These are phyloP conservation scores for Halophytophthora batemanensis DNA, from an alignment of 352 stramenopile genomes.

Conservation along the genomic window DNA sequence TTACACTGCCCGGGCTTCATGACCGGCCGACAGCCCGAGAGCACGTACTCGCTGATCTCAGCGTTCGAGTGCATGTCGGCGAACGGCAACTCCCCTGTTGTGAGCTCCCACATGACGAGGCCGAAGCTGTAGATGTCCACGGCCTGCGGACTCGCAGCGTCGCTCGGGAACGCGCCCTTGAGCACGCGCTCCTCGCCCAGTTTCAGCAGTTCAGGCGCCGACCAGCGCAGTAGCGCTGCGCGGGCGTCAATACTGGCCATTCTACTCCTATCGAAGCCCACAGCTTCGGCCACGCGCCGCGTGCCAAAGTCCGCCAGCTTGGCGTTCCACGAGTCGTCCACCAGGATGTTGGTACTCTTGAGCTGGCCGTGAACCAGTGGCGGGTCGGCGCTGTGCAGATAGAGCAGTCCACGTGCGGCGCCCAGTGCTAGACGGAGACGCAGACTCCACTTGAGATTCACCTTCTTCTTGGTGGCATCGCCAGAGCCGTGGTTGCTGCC, in stretches of 20 bases:
- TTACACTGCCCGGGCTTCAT: conserved; percentile 78
- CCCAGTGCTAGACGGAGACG: conserved; percentile 78
- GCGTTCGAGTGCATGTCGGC: conserved; percentile 58
- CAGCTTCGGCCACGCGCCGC: conserved; percentile 69
- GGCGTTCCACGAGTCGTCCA: conserved; percentile 88
- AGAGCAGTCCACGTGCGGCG: conserved; percentile 73
- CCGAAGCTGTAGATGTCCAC: conserved; percentile 87
- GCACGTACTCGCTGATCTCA: conserved; percentile 75
- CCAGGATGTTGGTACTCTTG: conserved; percentile 87
- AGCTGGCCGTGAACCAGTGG: conserved; percentile 84
- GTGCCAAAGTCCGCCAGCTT: conserved; percentile 88
- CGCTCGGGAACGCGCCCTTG: conserved; percentile 55
- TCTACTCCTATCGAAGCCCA: conserved; percentile 67
- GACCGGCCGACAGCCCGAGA: conserved; percentile 66
- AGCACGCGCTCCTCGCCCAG: conserved; percentile 67
- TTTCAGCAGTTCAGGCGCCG: conserved; percentile 77
- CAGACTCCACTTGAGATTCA: conserved; percentile 77
- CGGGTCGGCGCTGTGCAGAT: conserved; percentile 81
- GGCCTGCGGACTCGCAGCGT: conserved; percentile 56
- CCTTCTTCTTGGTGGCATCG: conserved; percentile 43
- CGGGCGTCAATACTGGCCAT: conserved; percentile 56
- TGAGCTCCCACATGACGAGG: conserved; percentile 88
- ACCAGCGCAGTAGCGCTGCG: conserved; percentile 66
- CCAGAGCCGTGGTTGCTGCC: conserved; percentile 10
- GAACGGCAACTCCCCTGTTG: conserved; percentile 78